A percentile compares a stretch with the other conserved stretches of the same genome.
Conservation (phyloP, 768 basidiomycete genomes). For the Hericium coralloides region DNA sequence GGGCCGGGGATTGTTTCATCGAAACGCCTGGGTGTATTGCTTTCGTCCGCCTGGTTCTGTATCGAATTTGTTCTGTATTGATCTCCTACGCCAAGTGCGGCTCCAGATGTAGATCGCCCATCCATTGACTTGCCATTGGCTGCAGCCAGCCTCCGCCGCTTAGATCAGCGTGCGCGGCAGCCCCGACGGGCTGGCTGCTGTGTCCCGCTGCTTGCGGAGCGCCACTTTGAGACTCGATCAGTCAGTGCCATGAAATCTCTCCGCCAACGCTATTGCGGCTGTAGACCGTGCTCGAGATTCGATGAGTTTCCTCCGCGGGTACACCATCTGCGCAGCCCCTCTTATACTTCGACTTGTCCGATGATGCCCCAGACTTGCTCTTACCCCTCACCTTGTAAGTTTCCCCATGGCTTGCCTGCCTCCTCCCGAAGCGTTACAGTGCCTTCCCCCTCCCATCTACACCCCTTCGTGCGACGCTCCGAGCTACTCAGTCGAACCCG, state of each 20-base stretch:
- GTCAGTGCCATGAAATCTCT: not conserved
- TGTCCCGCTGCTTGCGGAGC: not conserved
- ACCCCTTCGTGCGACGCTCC: conserved; percentile 46
- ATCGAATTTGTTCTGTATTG: not conserved
- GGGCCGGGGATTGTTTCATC: not conserved
- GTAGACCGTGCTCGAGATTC: too few species aligned
- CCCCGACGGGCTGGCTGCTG: too few species aligned
- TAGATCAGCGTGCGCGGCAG: not conserved
- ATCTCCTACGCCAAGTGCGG: not conserved
- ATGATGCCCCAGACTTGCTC: not conserved
- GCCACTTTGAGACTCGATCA: not conserved
- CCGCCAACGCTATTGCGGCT: too few species aligned
- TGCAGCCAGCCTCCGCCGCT: not conserved
- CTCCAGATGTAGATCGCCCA: too few species aligned
- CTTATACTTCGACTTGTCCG: not conserved
- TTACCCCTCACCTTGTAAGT: not conserved
- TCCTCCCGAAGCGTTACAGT: not conserved
- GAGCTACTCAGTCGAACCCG: conserved; percentile 46
- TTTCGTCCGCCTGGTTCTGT: not conserved
- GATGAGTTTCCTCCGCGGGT: too few species aligned
- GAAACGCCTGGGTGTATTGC: not conserved
- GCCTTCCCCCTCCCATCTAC: conserved; percentile 37
- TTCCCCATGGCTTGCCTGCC: not conserved
- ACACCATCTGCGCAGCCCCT: not conserved
- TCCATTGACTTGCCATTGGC: not conserved